Base-by-base conservation (phyloP, 441 rosid species). In the Gossypium schwendimanii region DNA sequence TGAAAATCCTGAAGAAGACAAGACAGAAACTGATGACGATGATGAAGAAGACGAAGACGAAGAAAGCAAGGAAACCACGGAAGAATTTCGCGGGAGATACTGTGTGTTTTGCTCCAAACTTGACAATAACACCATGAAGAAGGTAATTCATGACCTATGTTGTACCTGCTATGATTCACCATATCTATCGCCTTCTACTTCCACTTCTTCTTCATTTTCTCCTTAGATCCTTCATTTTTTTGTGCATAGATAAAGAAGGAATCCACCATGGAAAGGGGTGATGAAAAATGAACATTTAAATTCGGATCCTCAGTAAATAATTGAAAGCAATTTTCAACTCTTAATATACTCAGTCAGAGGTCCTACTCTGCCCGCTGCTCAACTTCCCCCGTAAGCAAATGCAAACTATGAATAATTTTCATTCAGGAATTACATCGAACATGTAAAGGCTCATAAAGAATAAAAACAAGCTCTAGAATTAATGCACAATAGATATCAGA, bases 21-120 rank as follows among this genome's bases (percentile, higher is more conserved):
- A 20, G 54, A 61, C 80, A 21, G 77, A 76, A 7, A 36, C 41
- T 0, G 52, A 76, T 0, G 39, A 65, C 1, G 47, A 33, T 33
- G 39, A 33, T 33, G 39, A 33, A 33, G 39, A 47, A 3, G 53
- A 47, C 0, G 53, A 45, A 0, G 78, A 70, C 0, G 68, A 61
- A 3, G 80, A 15, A 18, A 71, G 15, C 21, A 72, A 63, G 8
- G 59, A 17, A 2, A 78, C 73, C 0, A 33, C n/a, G 15, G 82
- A 72, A 59, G 79, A 71, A 53, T 64, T 72, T 23, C 63, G 17
- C 15, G 87, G 86, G 24, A 71, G 78, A 72, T 87, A 77, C 31
- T 89, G 94, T 70, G 86, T 89, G 23, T 81, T 83, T 64, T 87
- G 94, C 79, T 71, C 91, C 54, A 89, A 87, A 76, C 79, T 89